A percentile compares a stretch with the other conserved stretches of the same genome.
phyloP scores from a whole-genome alignment of 352 stramenopile species.

The Paralagenidium karlingii region DNA sequence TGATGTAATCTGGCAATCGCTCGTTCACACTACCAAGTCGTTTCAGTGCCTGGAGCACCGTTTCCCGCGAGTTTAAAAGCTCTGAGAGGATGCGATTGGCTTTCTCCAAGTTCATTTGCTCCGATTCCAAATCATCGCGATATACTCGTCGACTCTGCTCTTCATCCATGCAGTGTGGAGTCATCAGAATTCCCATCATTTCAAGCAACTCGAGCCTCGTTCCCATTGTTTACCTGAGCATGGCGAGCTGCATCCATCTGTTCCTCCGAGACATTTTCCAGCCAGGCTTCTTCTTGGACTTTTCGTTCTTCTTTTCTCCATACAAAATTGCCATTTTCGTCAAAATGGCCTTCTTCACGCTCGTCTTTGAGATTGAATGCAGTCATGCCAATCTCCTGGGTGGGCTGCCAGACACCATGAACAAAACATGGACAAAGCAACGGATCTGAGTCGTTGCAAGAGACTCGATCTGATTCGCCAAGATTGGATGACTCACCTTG shows the following conservation, averaged over 20 bases:
- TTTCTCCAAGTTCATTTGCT: slow-evolving; percentile 40
- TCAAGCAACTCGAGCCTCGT: background rate
- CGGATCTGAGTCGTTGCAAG: no score
- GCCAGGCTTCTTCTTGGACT: slow-evolving; percentile 75
- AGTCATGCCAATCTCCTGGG: slow-evolving; percentile 49
- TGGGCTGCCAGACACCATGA: no score
- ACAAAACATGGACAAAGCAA: no score
- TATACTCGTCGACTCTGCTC: slow-evolving; percentile 30
- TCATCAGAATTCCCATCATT: no score
- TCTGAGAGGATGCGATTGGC: slow-evolving; percentile 38
- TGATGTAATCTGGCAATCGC: no score
- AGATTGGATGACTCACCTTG: no score
- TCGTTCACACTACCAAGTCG: no score
- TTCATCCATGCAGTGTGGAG: background rate
- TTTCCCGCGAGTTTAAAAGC: slow-evolving; percentile 58
- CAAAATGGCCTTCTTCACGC: slow-evolving; percentile 76
- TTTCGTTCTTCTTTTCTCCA: slow-evolving; percentile 66
- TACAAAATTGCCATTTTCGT: slow-evolving; percentile 65
- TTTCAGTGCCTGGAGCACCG: slow-evolving; percentile 60
- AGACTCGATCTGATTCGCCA: no score
- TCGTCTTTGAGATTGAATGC: slow-evolving; percentile 80
- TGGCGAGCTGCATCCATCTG: slow-evolving; percentile 47
- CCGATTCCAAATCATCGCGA: slow-evolving; percentile 32
- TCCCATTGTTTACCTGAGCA: slow-evolving; percentile 20
- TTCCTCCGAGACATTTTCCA: slow-evolving; percentile 57